Percentiles rank a stretch among this genome's conserved stretches.
These are phyloP conservation scores for Planoprotostelium fungivorum DNA, from an alignment of 78 protist species.

Conservation along the genomic window DNA sequence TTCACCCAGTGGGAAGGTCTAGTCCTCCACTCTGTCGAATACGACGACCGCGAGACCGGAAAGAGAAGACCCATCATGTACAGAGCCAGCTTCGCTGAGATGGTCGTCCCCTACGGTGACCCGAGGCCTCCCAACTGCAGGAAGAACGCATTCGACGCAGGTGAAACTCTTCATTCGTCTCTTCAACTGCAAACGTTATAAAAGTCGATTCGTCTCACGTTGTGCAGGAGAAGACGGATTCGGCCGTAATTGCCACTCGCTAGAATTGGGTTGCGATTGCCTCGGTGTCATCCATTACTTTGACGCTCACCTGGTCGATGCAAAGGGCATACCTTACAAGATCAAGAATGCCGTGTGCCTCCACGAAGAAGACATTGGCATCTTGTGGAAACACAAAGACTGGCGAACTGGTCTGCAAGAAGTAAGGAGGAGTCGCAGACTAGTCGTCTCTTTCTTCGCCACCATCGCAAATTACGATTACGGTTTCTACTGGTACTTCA, in stretches of 20 bases:
- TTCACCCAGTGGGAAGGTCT: constrained; percentile 10
- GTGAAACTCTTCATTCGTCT: background rate
- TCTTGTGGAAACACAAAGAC: constrained; percentile 21
- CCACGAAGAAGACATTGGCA: constrained; percentile 16
- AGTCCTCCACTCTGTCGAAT: constrained; percentile 3
- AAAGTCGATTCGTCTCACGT: background rate
- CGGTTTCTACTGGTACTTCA: constrained; percentile 10
- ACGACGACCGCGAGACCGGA: constrained; percentile 4
- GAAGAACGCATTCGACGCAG: constrained; percentile 17
- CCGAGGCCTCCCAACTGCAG: background rate
- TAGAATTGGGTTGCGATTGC: constrained; percentile 13
- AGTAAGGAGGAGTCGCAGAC: background rate
- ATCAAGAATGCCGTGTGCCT: constrained; percentile 14
- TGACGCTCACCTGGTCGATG: background rate
- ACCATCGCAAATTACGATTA: constrained; percentile 15
- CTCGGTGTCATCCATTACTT: background rate
- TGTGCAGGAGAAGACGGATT: constrained; percentile 5
- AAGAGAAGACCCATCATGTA: background rate
- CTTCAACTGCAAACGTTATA: background rate
- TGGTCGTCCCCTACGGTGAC: constrained; percentile 13
- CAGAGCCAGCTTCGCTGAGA: constrained; percentile 6
- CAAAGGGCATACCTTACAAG: background rate
- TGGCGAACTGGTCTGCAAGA: constrained; percentile 3
- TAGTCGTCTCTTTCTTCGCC: constrained; percentile 4
- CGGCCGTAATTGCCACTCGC: constrained; percentile 7